A percentile compares a stretch with the other conserved stretches of the same genome.
These are phyloP conservation scores for Wallacemonas sp. DNA, from an alignment of 208 protist genomes.

Conservation along the genomic window DNA sequence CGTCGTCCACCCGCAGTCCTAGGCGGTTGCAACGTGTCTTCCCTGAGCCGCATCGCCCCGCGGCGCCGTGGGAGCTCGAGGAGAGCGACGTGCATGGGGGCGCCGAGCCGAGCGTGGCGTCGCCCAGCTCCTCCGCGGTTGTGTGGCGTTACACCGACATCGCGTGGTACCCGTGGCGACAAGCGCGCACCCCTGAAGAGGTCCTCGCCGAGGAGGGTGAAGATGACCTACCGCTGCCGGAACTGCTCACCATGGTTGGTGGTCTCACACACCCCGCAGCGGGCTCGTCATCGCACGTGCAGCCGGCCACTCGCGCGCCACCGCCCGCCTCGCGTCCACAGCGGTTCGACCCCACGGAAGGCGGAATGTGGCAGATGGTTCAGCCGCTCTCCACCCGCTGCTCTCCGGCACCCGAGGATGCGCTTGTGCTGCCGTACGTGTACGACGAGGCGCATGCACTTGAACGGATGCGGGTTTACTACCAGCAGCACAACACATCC, in stretches of 20 bases:
- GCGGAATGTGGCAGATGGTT: conserved; percentile 70
- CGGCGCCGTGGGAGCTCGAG: too few species aligned
- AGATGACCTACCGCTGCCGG: neutral
- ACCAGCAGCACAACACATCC: conserved; percentile 44
- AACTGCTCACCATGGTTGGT: neutral
- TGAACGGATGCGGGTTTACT: conserved; percentile 58
- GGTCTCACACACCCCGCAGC: neutral
- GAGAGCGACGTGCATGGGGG: too few species aligned
- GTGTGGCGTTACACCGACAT: neutral
- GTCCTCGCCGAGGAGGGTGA: conserved; percentile 8
- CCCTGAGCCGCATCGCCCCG: neutral
- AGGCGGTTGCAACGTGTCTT: too few species aligned
- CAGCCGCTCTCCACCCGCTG: conserved; percentile 57
- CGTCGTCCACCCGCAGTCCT: neutral
- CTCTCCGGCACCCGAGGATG: conserved; percentile 57
- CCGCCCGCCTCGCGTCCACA: neutral
- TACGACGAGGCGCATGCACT: conserved; percentile 46
- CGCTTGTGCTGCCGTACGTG: conserved; percentile 67
- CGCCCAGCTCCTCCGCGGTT: neutral
- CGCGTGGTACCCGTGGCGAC: conserved; percentile 9
- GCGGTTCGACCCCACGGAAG: conserved; percentile 69
- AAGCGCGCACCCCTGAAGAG: neutral
- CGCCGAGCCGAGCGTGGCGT: too few species aligned
- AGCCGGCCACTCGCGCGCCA: neutral
- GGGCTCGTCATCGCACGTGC: neutral